A percentile compares a stretch with the other conserved stretches of the same genome.
Evolutionary conservation across 805 yeast species (phyloP).

Genomic region (Saccharomyces kudriavzevii): DNA sequence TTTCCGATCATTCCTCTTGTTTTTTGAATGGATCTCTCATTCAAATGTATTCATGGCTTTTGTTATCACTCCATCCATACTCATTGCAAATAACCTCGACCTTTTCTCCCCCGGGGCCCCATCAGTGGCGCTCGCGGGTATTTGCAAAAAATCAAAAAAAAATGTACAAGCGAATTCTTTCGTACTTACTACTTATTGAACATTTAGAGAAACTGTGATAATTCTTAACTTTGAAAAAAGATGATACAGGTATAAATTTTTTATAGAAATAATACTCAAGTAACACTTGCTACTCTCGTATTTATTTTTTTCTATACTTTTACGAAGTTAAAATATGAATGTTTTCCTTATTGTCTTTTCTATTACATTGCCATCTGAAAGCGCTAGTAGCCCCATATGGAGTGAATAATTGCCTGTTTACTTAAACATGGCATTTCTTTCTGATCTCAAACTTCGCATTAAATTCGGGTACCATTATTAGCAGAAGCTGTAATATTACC

Average conservation of each 20-base stretch:
- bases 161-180: not conserved
- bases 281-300: not conserved
- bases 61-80: not conserved
- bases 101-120: not conserved
- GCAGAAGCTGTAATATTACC: not conserved
- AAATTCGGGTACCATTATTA: not conserved
- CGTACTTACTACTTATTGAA: not conserved
- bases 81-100: not conserved
- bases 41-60: not conserved
- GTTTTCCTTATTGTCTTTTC: not conserved
- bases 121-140: not conserved
- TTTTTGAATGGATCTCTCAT: too few species aligned
- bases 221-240: not conserved
- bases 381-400: not conserved
- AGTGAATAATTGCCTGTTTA: not conserved
- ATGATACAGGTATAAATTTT: too few species aligned
- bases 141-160: not conserved
- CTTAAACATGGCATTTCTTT: not conserved
- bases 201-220: too few species aligned
- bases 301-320: not conserved
- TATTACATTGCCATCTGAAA: not conserved
- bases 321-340: not conserved
- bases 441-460: not conserved
- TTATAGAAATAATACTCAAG: not conserved
- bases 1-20: not conserved